Evolutionary conservation across 2,329 filamentous ascomycete species (phyloP), one percentile per base, ranked within the genome.

Genomic region (Aureobasidium namibiae): DNA sequence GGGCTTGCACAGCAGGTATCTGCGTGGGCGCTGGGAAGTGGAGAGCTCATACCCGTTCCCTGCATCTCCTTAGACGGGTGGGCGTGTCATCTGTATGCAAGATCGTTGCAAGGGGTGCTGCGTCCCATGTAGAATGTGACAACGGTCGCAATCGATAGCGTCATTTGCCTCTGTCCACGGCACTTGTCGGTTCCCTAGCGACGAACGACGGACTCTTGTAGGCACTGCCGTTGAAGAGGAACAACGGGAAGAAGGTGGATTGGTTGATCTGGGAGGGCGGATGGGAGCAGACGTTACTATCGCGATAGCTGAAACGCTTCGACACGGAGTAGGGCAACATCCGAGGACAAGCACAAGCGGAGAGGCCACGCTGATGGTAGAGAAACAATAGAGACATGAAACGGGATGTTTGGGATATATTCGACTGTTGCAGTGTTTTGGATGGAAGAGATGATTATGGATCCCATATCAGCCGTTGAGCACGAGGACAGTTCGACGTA

Each of bases 361-460:
- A 23, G 29, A 29, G 18, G 23, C 26, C 26, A 42, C 42, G 26
- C 11, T 45, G 36, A 56, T 57, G 23, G 38, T 29, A 57, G 41
- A 57, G 54, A 46, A 57, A 57, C 41, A 57, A 29, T 21, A 56
- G 26, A 57, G 54, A 57, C 54, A 31, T 57, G 54, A 57, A 57
- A 57, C 54, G 54, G 54, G 41, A 48, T 23, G 42, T 57, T 39
- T 56, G 52, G 42, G n/a, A n/a, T 57, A 57, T 38, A 45, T 56
- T 48, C 34, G 42, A 57, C 42, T 38, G 54, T 57, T 48, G 54
- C 18, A 10, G 23, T 57, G 54, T 57, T 57, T 57, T 46, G 24
- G 26, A n/a, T 46, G 53, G 33, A 45, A 21, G 54, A 31, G 45
- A 56, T 45, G 24, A 26, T 56, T 56, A 33, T 26, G 52, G 29